A percentile compares a stretch with the other conserved stretches of the same genome.
phyloP scores from a whole-genome alignment of 495 filamentous ascomycete genomes.

The Pseudotulostoma volvatum region DNA sequence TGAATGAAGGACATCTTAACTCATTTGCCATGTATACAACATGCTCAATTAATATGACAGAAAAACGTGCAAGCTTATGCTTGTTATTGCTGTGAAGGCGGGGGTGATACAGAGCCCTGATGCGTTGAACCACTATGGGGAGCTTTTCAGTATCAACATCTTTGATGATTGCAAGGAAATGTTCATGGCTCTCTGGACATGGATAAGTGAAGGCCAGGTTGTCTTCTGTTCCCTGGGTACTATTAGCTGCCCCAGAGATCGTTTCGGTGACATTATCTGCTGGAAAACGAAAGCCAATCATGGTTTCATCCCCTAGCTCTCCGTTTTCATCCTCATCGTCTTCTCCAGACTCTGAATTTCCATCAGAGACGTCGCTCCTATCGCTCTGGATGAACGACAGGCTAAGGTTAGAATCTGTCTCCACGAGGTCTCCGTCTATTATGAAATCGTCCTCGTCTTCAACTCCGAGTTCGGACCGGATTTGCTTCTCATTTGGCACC shows the following conservation, averaged over 20 bases:
- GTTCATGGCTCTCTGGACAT: slow-evolving; percentile 62
- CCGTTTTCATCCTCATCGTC: slow-evolving; percentile 33
- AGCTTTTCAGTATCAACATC: slow-evolving; percentile 43
- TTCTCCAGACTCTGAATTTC: slow-evolving; percentile 40
- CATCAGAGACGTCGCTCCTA: slow-evolving; percentile 31
- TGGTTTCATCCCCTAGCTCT: slow-evolving; percentile 18
- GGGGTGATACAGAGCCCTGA: slow-evolving; percentile 79
- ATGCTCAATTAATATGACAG: slow-evolving; percentile 60
- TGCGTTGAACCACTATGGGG: slow-evolving; percentile 69
- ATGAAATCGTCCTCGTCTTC: slow-evolving; percentile 90
- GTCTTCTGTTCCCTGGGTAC: slow-evolving; percentile 12
- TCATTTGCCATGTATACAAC: slow-evolving; percentile 48
- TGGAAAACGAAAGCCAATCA: slow-evolving; percentile 23
- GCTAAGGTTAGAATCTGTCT: slow-evolving; percentile 35
- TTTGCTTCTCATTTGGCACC: slow-evolving; percentile 12
- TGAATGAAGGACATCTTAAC: slow-evolving; percentile 33
- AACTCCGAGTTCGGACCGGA: slow-evolving; percentile 32
- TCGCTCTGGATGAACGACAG: slow-evolving; percentile 35
- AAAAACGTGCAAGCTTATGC: slow-evolving; percentile 57
- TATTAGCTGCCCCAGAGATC: slow-evolving; percentile 11
- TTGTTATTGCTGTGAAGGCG: slow-evolving; percentile 75
- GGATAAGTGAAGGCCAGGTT: slow-evolving; percentile 63
- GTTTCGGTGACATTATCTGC: slow-evolving; percentile 8
- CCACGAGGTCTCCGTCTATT: slow-evolving; percentile 72
- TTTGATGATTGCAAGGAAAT: slow-evolving; percentile 50